Conservation (phyloP, 2,329 filamentous ascomycete genomes). For the Dothiorella sarmentorum region DNA sequence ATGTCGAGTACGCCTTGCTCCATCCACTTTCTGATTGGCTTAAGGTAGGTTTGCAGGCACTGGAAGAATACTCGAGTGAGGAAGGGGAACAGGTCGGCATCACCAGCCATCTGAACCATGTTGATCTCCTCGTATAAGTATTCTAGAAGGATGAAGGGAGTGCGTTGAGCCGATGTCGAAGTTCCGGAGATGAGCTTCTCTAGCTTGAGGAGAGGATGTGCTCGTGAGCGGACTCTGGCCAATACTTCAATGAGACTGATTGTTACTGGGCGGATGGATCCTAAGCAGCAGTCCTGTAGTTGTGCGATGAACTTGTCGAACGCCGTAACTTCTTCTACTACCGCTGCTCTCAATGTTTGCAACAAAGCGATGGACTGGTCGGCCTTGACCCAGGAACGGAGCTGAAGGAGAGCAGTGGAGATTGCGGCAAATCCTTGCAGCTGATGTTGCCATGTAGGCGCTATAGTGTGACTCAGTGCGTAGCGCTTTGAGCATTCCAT, state of each 20-base stretch:
- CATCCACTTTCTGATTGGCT: slow-evolving; percentile 81
- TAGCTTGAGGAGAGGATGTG: slow-evolving; percentile 58
- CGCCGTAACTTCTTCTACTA: slow-evolving; percentile 53
- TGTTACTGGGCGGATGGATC: slow-evolving; percentile 50
- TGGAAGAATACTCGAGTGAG: slow-evolving; percentile 71
- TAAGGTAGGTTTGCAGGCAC: slow-evolving; percentile 78
- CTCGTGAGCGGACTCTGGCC: slow-evolving; percentile 52
- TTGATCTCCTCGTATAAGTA: slow-evolving; percentile 69
- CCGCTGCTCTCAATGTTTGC: slow-evolving; percentile 67
- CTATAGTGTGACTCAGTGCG: slow-evolving; percentile 38
- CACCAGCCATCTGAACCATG: slow-evolving; percentile 66
- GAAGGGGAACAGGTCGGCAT: slow-evolving; percentile 58
- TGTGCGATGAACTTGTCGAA: slow-evolving; percentile 59
- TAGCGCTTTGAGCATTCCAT: slow-evolving; percentile 26
- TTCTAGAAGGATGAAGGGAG: slow-evolving; percentile 73
- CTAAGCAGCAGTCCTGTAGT: slow-evolving; percentile 60
- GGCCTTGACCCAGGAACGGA: slow-evolving; percentile 49
- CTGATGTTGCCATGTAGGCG: slow-evolving; percentile 34
- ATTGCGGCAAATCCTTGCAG: slow-evolving; percentile 46
- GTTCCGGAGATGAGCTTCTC: slow-evolving; percentile 54
- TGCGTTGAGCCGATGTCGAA: slow-evolving; percentile 24
- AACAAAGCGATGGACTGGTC: slow-evolving; percentile 43
- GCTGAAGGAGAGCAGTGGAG: slow-evolving; percentile 45
- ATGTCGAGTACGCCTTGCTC: slow-evolving; percentile 66
- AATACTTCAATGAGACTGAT: slow-evolving; percentile 66